Percentiles rank a stretch among this genome's conserved stretches.
phyloP scores from a whole-genome alignment of 2,329 filamentous ascomycete genomes.

The Orbilia ellipsospora region DNA sequence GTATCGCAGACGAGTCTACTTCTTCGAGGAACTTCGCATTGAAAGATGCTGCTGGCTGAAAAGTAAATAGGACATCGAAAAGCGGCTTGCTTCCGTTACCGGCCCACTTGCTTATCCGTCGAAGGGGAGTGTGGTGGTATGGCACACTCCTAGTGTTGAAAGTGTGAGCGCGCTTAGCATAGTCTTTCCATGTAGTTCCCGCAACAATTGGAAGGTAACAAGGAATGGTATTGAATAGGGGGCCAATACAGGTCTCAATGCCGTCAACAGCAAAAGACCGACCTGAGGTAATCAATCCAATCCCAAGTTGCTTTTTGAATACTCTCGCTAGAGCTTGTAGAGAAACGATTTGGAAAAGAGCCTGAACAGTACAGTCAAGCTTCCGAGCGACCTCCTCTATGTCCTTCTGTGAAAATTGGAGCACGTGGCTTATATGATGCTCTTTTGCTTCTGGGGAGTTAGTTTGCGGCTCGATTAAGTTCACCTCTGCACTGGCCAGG shows the following conservation, averaged over 20 bases:
- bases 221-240: constrained; percentile 90
- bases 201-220: constrained; percentile 67
- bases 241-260: constrained; percentile 77
- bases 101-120: constrained; percentile 82
- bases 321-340: constrained; percentile 70
- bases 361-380: constrained; percentile 80
- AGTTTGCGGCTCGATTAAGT: constrained; percentile 12
- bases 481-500: constrained; percentile 61
- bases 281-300: constrained; percentile 83
- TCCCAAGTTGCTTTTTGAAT: constrained; percentile 66
- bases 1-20: constrained; percentile 59
- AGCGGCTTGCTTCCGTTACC: constrained; percentile 68
- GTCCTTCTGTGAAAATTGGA: constrained; percentile 60
- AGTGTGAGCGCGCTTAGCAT: constrained; percentile 74
- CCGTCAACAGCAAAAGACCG: constrained; percentile 75
- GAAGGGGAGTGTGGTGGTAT: constrained; percentile 81
- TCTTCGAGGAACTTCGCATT: constrained; percentile 29
- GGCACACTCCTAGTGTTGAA: constrained; percentile 75
- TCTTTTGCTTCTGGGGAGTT: constrained; percentile 55
- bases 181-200: constrained; percentile 69
- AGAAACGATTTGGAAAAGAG: constrained; percentile 81
- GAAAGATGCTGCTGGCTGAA: constrained; percentile 67
- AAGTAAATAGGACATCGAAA: constrained; percentile 86
- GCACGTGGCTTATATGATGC: constrained; percentile 18
- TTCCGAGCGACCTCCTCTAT: constrained; percentile 69